Percentiles rank a stretch among this genome's conserved stretches.
Conservation (phyloP, 176 grass and related monocot genomes). For the Cymbopogon citratus region DNA sequence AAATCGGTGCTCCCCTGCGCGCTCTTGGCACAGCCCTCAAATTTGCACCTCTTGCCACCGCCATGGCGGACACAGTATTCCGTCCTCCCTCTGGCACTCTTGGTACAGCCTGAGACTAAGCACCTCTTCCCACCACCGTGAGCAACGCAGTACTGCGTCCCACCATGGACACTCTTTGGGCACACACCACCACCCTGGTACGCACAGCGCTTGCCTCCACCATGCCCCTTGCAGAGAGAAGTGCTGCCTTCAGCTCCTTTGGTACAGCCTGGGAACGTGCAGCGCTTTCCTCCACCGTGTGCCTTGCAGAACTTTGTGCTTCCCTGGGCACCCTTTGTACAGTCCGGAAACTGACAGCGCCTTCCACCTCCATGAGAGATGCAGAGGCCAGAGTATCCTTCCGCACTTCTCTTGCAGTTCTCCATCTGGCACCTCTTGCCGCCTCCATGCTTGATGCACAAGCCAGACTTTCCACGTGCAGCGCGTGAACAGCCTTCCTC, state of each 20-base stretch:
- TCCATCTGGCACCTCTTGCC: slow-evolving; percentile 70
- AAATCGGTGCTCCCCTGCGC: slow-evolving; percentile 70
- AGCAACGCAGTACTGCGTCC: slow-evolving; percentile 58
- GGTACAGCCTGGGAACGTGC: slow-evolving; percentile 62
- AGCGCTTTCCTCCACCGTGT: slow-evolving; percentile 82
- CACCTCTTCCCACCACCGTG: slow-evolving; percentile 79
- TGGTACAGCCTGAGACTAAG: slow-evolving; percentile 44
- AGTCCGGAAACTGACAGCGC: slow-evolving; percentile 56
- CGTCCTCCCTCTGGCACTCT: slow-evolving; percentile 67
- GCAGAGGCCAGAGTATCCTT: slow-evolving; percentile 68
- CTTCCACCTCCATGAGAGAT: slow-evolving; percentile 75
- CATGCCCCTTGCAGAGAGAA: slow-evolving; percentile 67
- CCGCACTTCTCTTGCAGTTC: slow-evolving; percentile 67
- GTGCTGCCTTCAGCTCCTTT: slow-evolving; percentile 87
- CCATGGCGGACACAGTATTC: slow-evolving; percentile 68
- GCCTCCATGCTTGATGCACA: slow-evolving; percentile 84
- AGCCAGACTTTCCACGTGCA: slow-evolving; percentile 71
- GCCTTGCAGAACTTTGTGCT: slow-evolving; percentile 76
- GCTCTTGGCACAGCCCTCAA: slow-evolving; percentile 49
- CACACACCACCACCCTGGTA: slow-evolving; percentile 67
- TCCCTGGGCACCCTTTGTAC: slow-evolving; percentile 75
- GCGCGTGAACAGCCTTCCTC: slow-evolving; percentile 55
- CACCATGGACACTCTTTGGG: slow-evolving; percentile 64
- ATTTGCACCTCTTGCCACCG: slow-evolving; percentile 59
- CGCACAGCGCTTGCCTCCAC: slow-evolving; percentile 71